Conservation (phyloP, 306 rosid genomes). For the Lathyrus oleraceus region DNA sequence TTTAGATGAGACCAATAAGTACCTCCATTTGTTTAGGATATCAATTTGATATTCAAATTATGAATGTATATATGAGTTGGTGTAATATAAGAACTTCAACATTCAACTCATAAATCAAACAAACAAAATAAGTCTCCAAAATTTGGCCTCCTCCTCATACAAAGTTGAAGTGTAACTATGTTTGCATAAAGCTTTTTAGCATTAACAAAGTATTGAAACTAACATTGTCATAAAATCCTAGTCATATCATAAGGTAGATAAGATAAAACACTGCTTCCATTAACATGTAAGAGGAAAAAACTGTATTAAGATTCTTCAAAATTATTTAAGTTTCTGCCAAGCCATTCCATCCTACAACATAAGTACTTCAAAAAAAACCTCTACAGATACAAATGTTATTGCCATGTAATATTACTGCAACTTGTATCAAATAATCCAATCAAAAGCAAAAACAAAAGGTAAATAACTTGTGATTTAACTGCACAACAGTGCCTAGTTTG, state of each 20-base stretch:
- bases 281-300: conserved; percentile 27
- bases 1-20: too few species aligned
- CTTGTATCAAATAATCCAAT: conserved; percentile 43
- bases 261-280: not conserved
- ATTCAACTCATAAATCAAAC: too few species aligned
- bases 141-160: too few species aligned
- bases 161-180: too few species aligned
- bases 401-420: conserved; percentile 43
- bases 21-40: too few species aligned
- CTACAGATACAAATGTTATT: conserved; percentile 37
- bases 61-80: too few species aligned
- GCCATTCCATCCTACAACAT: conserved; percentile 38
- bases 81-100: too few species aligned
- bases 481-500: conserved; percentile 42
- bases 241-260: not conserved
- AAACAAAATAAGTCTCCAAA: too few species aligned
- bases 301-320: conserved; percentile 30
- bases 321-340: conserved; percentile 36
- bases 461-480: conserved; percentile 40
- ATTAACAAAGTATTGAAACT: not conserved
- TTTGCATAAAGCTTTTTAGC: too few species aligned
- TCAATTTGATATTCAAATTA: too few species aligned
- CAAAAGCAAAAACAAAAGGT: conserved; percentile 34
- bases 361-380: conserved; percentile 32
- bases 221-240: not conserved